These are phyloP conservation scores for Nicotiana undulata DNA, from an alignment of 257 asterid genomes.

Conservation along the genomic window DNA sequence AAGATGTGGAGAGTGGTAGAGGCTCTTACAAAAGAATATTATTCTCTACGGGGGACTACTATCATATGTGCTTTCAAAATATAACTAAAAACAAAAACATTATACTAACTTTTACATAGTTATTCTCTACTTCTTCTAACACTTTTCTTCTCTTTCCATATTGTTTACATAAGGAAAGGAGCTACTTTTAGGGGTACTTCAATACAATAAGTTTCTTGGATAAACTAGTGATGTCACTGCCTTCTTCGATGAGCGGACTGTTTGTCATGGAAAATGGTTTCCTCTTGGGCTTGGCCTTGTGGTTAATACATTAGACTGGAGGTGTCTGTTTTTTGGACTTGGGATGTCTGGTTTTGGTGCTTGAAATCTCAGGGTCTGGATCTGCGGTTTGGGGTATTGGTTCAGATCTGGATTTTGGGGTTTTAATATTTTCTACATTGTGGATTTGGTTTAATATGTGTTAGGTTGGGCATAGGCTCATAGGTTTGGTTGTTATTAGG, in stretches of 20 bases:
- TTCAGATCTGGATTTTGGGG: neutral
- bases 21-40: neutral
- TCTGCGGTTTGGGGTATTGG: neutral
- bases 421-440: neutral
- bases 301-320: neutral
- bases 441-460: neutral
- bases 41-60: neutral
- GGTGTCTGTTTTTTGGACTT: neutral
- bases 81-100: too few species aligned
- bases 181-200: too few species aligned
- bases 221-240: neutral
- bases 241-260: neutral
- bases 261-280: neutral
- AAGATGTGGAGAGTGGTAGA: neutral
- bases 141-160: too few species aligned
- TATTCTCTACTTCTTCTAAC: too few species aligned
- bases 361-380: neutral
- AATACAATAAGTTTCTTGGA: too few species aligned
- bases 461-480: neutral
- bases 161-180: too few species aligned
- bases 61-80: neutral
- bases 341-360: neutral
- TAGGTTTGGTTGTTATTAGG: neutral
- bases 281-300: neutral
- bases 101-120: too few species aligned